Percentiles rank a stretch among this genome's conserved stretches.
These are phyloP conservation scores for Cyberlindnera japonica DNA, from an alignment of 805 yeast species.

Conservation along the genomic window DNA sequence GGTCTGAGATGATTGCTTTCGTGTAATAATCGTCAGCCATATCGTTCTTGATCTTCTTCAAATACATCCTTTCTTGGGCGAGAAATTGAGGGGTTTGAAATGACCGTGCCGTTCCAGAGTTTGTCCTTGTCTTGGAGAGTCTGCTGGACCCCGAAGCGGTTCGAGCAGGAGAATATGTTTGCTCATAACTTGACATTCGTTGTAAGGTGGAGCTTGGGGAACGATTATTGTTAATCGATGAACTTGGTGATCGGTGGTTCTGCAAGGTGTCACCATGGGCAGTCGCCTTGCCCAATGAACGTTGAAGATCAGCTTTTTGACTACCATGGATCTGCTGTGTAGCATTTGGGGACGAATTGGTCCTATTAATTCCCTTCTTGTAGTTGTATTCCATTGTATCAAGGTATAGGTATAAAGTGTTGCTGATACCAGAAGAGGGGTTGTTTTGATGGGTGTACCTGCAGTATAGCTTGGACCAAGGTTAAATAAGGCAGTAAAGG, in stretches of 20 bases:
- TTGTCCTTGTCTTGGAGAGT: slow-evolving; percentile 18
- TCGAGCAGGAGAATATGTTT: slow-evolving; percentile 25
- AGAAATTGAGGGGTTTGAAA: slow-evolving; percentile 29
- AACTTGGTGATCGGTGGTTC: slow-evolving; percentile 22
- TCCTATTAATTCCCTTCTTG: slow-evolving; percentile 18
- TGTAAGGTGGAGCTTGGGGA: slow-evolving; percentile 19
- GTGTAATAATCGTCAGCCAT: slow-evolving; percentile 69
- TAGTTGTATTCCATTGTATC: slow-evolving; percentile 11
- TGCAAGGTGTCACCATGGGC: slow-evolving; percentile 11
- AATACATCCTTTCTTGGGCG: slow-evolving; percentile 62
- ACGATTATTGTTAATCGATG: slow-evolving; percentile 16
- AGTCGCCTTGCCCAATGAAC: slow-evolving; percentile 3
- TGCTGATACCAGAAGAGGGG: background rate
- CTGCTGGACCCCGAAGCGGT: slow-evolving; percentile 23
- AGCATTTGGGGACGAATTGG: slow-evolving; percentile 18
- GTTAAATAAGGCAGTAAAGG: background rate
- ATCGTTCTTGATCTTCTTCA: slow-evolving; percentile 58
- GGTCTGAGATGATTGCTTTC: slow-evolving; percentile 52
- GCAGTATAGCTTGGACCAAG: background rate
- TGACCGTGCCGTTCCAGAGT: slow-evolving; percentile 24
- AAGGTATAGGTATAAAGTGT: background rate
- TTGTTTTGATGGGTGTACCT: background rate
- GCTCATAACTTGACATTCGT: slow-evolving; percentile 21
- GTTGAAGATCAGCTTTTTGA: slow-evolving; percentile 7
- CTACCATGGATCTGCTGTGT: background rate